A percentile compares a stretch with the other conserved stretches of the same genome.
phyloP scores from a whole-genome alignment of 768 basidiomycete genomes.

The Lanmaoa pseudosensibilis region DNA sequence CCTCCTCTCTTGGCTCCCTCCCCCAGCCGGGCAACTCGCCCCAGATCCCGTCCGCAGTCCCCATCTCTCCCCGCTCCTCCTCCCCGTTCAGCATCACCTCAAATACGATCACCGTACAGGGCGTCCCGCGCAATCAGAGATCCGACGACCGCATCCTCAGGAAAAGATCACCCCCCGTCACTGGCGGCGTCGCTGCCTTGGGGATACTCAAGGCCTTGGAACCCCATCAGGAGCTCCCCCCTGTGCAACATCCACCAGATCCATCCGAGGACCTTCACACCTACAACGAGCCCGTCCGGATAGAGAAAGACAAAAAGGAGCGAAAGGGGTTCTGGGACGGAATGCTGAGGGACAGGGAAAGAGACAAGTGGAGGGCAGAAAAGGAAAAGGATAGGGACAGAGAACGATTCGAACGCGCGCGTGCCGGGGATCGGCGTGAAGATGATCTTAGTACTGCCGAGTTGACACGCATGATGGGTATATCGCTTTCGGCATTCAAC shows the following conservation, averaged over 20 bases:
- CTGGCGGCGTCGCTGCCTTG: conserved; percentile 27
- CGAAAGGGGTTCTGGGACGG: conserved; percentile 57
- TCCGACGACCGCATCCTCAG: conserved; percentile 21
- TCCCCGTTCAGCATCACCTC: conserved; percentile 46
- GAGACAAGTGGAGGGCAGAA: conserved; percentile 31
- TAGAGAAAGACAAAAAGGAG: conserved; percentile 48
- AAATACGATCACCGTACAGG: conserved; percentile 18
- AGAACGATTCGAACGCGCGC: conserved; percentile 31
- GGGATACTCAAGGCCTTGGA: conserved; percentile 51
- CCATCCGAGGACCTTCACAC: conserved; percentile 33
- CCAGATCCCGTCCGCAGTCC: conserved; percentile 26
- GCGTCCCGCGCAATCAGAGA: conserved; percentile 16
- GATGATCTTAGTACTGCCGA: conserved; percentile 52
- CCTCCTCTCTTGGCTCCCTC: conserved; percentile 51
- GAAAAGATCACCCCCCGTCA: conserved; percentile 32
- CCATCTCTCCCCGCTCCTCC: conserved; percentile 38
- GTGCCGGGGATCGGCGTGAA: conserved; percentile 32
- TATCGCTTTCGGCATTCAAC: conserved; percentile 7
- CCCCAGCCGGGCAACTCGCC: conserved; percentile 44
- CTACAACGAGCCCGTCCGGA: conserved; percentile 25
- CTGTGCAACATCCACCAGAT: conserved; percentile 22
- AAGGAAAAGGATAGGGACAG: conserved; percentile 41
- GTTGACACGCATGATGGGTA: conserved; percentile 73
- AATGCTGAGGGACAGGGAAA: conserved; percentile 36
- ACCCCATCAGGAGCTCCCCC: conserved; percentile 39